Evolutionary conservation across 768 basidiomycete genomes (phyloP).

Genomic region (Boletus subparvulus): DNA sequence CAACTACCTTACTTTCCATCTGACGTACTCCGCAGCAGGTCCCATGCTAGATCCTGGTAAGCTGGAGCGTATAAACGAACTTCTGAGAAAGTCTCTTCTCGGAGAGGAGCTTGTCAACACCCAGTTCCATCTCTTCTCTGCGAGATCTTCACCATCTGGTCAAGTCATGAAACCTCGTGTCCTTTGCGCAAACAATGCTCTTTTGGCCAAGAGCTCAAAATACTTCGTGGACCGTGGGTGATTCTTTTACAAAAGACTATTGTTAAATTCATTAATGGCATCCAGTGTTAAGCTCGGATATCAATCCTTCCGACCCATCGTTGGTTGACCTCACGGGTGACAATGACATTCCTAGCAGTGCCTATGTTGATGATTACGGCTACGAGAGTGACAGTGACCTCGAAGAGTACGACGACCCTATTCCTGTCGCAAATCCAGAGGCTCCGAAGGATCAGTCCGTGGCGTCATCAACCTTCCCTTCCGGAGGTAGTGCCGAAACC

Average conservation of each 20-base stretch:
- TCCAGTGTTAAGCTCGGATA: constrained; percentile 18
- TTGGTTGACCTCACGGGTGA: constrained; percentile 15
- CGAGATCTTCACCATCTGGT: constrained; percentile 15
- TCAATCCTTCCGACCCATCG: constrained; percentile 9
- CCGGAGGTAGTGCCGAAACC: neutral
- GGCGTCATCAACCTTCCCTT: neutral
- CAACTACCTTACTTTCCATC: neutral
- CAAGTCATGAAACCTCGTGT: too few species aligned
- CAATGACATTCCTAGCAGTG: constrained; percentile 6
- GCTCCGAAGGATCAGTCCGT: neutral
- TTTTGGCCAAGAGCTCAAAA: too few species aligned
- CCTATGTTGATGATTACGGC: constrained; percentile 24
- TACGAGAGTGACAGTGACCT: constrained; percentile 37
- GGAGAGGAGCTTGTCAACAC: constrained; percentile 30
- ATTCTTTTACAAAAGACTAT: too few species aligned
- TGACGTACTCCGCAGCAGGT: constrained; percentile 8
- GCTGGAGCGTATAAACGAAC: constrained; percentile 17
- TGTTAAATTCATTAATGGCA: neutral
- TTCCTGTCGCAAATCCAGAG: neutral
- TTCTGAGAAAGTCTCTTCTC: constrained; percentile 28
- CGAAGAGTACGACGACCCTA: constrained; percentile 24
- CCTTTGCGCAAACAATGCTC: too few species aligned
- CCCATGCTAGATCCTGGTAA: neutral
- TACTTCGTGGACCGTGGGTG: too few species aligned
- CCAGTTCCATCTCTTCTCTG: constrained; percentile 31